phyloP scores from a whole-genome alignment of 306 rosid genomes.

The Trifolium repens region DNA sequence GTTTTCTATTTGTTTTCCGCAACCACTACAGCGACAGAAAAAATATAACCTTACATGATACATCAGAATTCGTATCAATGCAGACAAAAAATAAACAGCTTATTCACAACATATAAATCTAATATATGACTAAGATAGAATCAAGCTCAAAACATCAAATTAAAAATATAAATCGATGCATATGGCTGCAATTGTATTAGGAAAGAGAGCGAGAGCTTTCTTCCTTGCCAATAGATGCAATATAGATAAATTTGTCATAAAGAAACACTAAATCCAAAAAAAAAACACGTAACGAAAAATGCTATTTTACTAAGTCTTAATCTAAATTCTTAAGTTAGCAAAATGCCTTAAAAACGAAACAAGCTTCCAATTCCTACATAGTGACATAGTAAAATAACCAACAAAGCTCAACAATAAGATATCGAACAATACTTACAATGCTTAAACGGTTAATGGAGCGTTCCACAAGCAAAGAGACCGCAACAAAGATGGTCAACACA shows the following conservation, averaged over 20 bases:
- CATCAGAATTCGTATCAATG: slow-evolving; percentile 35
- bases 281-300: slow-evolving; percentile 3
- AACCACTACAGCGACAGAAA: slow-evolving; percentile 71
- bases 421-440: slow-evolving; percentile 46
- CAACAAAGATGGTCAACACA: slow-evolving; percentile 84
- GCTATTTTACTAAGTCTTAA: background rate
- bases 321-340: slow-evolving; percentile 2
- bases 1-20: slow-evolving; percentile 84
- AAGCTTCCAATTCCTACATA: slow-evolving; percentile 21
- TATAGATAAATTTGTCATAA: slow-evolving; percentile 21
- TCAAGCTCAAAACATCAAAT: slow-evolving; percentile 15
- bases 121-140: background rate
- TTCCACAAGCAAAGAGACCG: slow-evolving; percentile 90
- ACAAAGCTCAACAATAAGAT: slow-evolving; percentile 20
- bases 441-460: slow-evolving; percentile 80
- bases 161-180: slow-evolving; percentile 2
- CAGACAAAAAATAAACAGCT: background rate
- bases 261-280: slow-evolving; percentile 2
- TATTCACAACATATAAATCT: background rate
- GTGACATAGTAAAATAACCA: background rate
- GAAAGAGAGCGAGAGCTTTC: background rate
- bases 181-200: background rate
- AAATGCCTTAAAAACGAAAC: slow-evolving; percentile 23
- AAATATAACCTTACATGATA: slow-evolving; percentile 24
- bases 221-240: slow-evolving; percentile 2